Percentiles rank a stretch among this genome's conserved stretches.
phyloP scores from a whole-genome alignment of 192 early-diverging fungal species.

The Chytriomyces sp. region DNA sequence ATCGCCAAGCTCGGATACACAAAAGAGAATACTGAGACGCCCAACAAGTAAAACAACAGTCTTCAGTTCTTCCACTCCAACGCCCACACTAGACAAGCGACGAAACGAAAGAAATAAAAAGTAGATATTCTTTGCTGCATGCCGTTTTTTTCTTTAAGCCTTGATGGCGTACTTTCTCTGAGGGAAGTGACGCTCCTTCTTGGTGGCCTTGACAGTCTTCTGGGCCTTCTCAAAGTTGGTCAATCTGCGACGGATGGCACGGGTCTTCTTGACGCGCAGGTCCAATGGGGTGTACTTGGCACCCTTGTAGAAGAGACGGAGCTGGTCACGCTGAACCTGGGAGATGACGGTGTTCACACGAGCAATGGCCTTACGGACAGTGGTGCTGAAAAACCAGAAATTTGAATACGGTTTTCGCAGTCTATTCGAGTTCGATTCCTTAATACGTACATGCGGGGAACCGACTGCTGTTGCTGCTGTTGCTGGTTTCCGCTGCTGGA shows the following conservation, averaged over 20 bases:
- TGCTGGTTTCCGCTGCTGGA: slow-evolving; percentile 76
- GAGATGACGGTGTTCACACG: slow-evolving; percentile 94
- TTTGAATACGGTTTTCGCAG: too few species aligned
- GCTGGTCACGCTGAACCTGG: slow-evolving; percentile 88
- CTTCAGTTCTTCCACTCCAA: too few species aligned
- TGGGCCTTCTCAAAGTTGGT: slow-evolving; percentile 76
- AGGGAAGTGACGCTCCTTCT: slow-evolving; percentile 90
- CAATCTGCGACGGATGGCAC: slow-evolving; percentile 95
- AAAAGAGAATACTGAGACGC: too few species aligned
- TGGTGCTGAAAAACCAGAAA: slow-evolving; percentile 56
- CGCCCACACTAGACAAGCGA: too few species aligned
- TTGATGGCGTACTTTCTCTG: slow-evolving; percentile 77
- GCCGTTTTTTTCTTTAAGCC: slow-evolving; percentile 39
- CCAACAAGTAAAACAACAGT: too few species aligned
- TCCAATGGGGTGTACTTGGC: slow-evolving; percentile 97
- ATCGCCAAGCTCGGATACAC: too few species aligned
- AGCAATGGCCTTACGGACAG: slow-evolving; percentile 92
- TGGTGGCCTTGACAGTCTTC: slow-evolving; percentile 89
- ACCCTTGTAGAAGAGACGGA: slow-evolving; percentile 87
- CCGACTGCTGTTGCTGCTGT: slow-evolving; percentile 28
- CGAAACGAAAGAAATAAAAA: too few species aligned
- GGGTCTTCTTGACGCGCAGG: slow-evolving; percentile 98
- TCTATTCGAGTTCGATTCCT: too few species aligned
- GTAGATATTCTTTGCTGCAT: too few species aligned
- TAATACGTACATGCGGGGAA: slow-evolving; percentile 76